Percentiles rank a stretch among this genome's conserved stretches.
These are phyloP conservation scores for Leccinum variicolor DNA, from an alignment of 768 basidiomycete species.

Conservation along the genomic window DNA sequence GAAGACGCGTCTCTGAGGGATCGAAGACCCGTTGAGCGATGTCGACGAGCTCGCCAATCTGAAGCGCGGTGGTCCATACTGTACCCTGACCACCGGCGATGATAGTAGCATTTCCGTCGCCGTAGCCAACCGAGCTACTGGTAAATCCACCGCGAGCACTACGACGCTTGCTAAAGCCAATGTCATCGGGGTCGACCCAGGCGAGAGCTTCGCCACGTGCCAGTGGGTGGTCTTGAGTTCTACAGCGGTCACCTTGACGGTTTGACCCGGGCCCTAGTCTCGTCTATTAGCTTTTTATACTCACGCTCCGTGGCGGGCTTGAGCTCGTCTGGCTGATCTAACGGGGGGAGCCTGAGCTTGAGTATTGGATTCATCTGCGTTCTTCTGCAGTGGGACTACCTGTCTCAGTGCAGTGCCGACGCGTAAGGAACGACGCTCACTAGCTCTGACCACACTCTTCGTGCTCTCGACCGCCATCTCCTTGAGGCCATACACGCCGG, in stretches of 20 bases:
- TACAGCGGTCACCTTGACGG: too few species aligned
- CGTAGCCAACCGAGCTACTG: conserved; percentile 46
- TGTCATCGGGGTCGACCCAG: too few species aligned
- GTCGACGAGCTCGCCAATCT: conserved; percentile 97
- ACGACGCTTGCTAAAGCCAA: conserved; percentile 19
- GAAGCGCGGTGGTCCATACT: conserved; percentile 97
- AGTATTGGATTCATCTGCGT: too few species aligned
- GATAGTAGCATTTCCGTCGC: conserved; percentile 95
- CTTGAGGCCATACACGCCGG: conserved; percentile 90
- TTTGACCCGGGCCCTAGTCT: too few species aligned
- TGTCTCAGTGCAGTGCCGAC: not conserved
- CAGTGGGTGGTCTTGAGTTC: too few species aligned
- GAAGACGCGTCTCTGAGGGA: conserved; percentile 86
- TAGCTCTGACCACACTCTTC: conserved; percentile 90
- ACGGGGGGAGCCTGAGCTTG: too few species aligned
- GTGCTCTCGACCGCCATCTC: conserved; percentile 93
- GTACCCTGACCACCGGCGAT: conserved; percentile 96
- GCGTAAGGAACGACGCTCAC: conserved; percentile 39
- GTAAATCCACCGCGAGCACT: conserved; percentile 42
- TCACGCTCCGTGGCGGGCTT: too few species aligned
- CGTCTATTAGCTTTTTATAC: too few species aligned
- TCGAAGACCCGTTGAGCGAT: conserved; percentile 95
- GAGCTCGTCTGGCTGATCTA: too few species aligned
- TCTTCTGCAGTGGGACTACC: too few species aligned
- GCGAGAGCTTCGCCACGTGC: too few species aligned